Conservation (phyloP, 768 basidiomycete genomes). For the Cubamyces sp. region DNA sequence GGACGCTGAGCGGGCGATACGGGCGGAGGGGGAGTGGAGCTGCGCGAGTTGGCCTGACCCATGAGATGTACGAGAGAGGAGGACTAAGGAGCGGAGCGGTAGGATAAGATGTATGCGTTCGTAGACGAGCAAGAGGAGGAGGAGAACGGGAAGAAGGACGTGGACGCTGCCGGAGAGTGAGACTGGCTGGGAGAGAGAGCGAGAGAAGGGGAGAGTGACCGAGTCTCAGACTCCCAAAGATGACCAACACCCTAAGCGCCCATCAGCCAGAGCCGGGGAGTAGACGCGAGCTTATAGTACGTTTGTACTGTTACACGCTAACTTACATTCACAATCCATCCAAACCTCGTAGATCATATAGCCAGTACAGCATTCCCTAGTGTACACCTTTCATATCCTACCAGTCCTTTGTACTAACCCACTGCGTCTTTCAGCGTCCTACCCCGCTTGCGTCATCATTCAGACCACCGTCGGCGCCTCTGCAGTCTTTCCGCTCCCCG, state of each 20-base stretch:
- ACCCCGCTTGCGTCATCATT: not conserved
- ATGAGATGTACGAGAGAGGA: constrained; percentile 22
- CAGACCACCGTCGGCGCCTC: constrained; percentile 27
- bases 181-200: not conserved
- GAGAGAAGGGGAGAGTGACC: not conserved
- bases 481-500: constrained; percentile 16
- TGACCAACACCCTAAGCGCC: not conserved
- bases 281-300: no score
- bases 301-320: no score
- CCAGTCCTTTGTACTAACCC: no score
- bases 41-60: constrained; percentile 34
- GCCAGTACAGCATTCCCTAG: no score
- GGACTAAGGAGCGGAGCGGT: constrained; percentile 17
- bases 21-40: constrained; percentile 8
- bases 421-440: no score
- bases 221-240: constrained; percentile 5
- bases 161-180: constrained; percentile 7
- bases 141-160: not conserved
- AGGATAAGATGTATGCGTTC: not conserved
- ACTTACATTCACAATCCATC: no score
- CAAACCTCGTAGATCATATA: no score
- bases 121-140: not conserved
- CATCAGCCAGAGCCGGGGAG: no score
- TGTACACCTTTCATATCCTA: no score
- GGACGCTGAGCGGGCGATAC: constrained; percentile 19